Evolutionary conservation across 1,284 basidiomycete species (phyloP), one percentile per base, ranked within the genome.

Genomic region (Fistulina hepatica): DNA sequence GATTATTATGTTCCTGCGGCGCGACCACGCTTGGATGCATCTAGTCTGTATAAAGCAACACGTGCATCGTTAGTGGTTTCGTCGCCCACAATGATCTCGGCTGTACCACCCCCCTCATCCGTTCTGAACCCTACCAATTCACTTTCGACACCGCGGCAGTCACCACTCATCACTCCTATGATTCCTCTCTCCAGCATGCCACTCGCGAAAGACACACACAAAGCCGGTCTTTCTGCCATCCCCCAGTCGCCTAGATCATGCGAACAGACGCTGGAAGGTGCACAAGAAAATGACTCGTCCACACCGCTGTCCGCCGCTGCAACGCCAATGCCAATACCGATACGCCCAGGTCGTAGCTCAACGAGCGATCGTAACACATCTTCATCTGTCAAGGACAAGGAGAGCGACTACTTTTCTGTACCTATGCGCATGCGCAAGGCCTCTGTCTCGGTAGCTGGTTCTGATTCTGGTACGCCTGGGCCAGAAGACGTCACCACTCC

Each of bases 71-170:
- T 59, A 2, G 63, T 77, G 6, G 61, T 78, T 40, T 65, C 69
- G 21, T 72, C 81, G 2, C 67, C 73, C 0, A 68, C 54, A 21
- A 66, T 80, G 50, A 69, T 82, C 2, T 83, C 81, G 0, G 82
- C 83, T 2, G 56, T 78, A 11, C 62, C 36, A 2, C n/a, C 73
- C 11, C 78, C 76, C 2, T n/a, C n/a, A n/a, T 19, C 28, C 4
- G 28, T 16, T 8, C 28, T 31, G 15, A 13, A 9, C 15, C 28
- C 28, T 16, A 52, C 55, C n/a, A 44, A 55, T 2, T 52, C 68
- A 5, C 53, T 63, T 8, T 54, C 65, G 3, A 48, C 63, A 2
- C 50, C 60, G 12, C 64, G 65, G 20, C 56, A 72, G 5, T 73
- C 69, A 1, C 71, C 76, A 9, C 56, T 81, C 12, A 51, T 73